These are phyloP conservation scores for Candida arabinofermentans DNA, from an alignment of 805 yeast species.

Conservation along the genomic window DNA sequence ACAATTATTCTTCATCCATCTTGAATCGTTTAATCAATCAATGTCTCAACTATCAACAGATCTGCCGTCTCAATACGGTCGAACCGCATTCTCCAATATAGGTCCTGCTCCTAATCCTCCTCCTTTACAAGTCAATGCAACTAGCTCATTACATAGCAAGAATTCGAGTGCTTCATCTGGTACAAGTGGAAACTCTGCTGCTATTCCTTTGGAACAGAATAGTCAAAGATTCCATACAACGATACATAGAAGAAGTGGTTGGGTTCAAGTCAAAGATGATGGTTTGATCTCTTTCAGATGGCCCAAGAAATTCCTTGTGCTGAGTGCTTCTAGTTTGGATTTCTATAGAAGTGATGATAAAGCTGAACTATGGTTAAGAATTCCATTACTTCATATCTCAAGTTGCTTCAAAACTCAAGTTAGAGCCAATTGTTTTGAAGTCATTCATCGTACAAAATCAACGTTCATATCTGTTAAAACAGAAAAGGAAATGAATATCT, in stretches of 20 bases:
- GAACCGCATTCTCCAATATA: constrained; percentile 21
- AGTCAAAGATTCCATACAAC: constrained; percentile 29
- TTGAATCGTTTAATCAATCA: background rate
- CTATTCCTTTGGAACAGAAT: constrained; percentile 5
- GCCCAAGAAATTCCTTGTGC: constrained; percentile 82
- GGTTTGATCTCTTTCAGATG: constrained; percentile 86
- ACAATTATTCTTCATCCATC: background rate
- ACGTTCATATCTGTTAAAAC: constrained; percentile 72
- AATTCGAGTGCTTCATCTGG: constrained; percentile 31
- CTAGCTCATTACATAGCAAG: constrained; percentile 28
- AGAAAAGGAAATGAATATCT: constrained; percentile 75
- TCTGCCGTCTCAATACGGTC: constrained; percentile 4
- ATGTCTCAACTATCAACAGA: constrained; percentile 17
- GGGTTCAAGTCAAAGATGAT: constrained; percentile 92
- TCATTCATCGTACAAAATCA: constrained; percentile 62
- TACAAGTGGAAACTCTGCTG: constrained; percentile 20
- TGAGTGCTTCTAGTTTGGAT: constrained; percentile 70
- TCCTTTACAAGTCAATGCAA: constrained; percentile 3
- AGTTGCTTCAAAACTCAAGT: constrained; percentile 65
- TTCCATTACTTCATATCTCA: constrained; percentile 55
- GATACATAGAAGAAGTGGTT: constrained; percentile 54
- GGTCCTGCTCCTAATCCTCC: constrained; percentile 25
- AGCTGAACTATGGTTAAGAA: constrained; percentile 45
- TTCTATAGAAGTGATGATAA: constrained; percentile 65
- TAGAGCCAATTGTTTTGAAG: constrained; percentile 79